Evolutionary conservation across 2,329 filamentous ascomycete species (phyloP), one percentile per base, ranked within the genome.

Genomic region (Cytospora leucostoma): DNA sequence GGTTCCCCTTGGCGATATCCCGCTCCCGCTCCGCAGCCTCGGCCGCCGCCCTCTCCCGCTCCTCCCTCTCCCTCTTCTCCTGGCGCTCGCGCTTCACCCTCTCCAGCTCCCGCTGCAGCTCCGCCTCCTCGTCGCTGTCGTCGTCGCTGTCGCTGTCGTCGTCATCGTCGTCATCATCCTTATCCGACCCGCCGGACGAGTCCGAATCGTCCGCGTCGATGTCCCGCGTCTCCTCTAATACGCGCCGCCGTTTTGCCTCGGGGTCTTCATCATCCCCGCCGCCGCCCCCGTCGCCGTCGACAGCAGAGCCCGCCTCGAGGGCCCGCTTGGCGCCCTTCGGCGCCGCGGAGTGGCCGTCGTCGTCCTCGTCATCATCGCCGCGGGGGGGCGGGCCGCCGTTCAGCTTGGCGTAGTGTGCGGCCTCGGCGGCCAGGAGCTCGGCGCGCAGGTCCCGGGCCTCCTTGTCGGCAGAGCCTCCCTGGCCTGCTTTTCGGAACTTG

Each of bases 1-100:
- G 95, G 74, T 99, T 99, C 7, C 95, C 95, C 50, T 91, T 80
- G 40, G 95, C 94, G 71, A 98, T 96, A 71, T 97, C 91, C 68
- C 88, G 84, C 76, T 97, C 94, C 65, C 91, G 84, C 72, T 90
- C 85, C 72, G 94, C 93, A 72, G 95, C 84, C 73, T 97, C 94
- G 67, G 88, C 84, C 34, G 88, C 90, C n/a, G 87, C 88, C 64
- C 87, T 87, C 74, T 94, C 92, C 38, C 86, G 88, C 74, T 97
- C 94, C 77, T 91, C 90, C 73, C 87, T 86, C 67, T 95, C 91
- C 63, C 90, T 88, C 74, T 91, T 89, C 73, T 91, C 92, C 2
- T 90, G 89, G 59, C 92, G 82, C 76, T 97, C 93, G 66, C 87
- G 88, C 74, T 96, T 92, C 74, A 99, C 97, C 75, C 96, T 95